phyloP scores from a whole-genome alignment of 2,329 filamentous ascomycete genomes.

The Calonectria montana region DNA sequence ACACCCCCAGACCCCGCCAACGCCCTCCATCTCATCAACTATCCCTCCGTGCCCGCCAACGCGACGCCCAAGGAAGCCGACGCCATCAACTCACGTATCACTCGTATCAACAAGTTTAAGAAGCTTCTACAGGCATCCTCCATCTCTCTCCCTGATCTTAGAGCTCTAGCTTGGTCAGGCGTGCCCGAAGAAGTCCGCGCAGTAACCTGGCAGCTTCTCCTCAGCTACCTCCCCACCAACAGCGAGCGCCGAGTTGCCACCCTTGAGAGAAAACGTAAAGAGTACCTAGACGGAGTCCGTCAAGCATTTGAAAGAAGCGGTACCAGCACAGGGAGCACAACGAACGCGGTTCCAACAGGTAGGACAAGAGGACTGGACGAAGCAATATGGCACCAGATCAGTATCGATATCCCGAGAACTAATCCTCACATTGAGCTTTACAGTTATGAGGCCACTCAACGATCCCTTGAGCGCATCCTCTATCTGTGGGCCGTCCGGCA shows the following conservation, averaged over 20 bases:
- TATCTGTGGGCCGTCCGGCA: conserved; percentile 99
- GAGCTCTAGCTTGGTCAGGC: conserved; percentile 91
- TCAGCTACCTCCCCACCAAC: conserved; percentile 97
- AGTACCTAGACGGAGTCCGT: conserved; percentile 92
- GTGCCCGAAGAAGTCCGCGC: conserved; percentile 94
- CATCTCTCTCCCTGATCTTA: conserved; percentile 85
- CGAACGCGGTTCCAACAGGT: conserved; percentile 51
- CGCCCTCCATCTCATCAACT: conserved; percentile 91
- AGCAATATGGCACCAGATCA: conserved; percentile 99
- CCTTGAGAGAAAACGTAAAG: conserved; percentile 92
- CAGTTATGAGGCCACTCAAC: conserved; percentile 93
- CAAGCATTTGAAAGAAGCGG: conserved; percentile 78
- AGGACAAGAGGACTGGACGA: conserved; percentile 83
- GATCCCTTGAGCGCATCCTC: conserved; percentile 91
- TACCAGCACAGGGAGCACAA: conserved; percentile 65
- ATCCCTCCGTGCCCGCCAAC: conserved; percentile 78
- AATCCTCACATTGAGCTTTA: conserved; percentile 97
- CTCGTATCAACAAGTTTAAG: conserved; percentile 99
- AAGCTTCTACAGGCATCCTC: conserved; percentile 92
- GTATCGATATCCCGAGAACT: conserved; percentile 95
- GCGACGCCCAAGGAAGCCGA: conserved; percentile 87
- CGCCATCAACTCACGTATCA: conserved; percentile 86
- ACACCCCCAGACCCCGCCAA: conserved; percentile 79
- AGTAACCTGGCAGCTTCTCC: conserved; percentile 98
- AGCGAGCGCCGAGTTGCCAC: conserved; percentile 91